phyloP scores from a whole-genome alignment of 129 eudicot genomes.

The Ambrosia artemisiifolia region DNA sequence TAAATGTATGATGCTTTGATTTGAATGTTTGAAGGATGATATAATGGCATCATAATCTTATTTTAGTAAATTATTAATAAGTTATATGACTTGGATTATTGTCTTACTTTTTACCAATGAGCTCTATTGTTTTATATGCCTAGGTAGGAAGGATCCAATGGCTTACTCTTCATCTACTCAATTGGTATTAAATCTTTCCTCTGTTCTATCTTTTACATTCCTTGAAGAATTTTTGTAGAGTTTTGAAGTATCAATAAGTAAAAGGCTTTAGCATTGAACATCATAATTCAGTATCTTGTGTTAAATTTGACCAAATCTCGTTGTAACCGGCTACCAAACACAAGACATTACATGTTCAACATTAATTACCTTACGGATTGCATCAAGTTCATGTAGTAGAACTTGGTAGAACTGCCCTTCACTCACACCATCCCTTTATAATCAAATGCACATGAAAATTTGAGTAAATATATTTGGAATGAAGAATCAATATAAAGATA shows the following conservation, averaged over 20 bases:
- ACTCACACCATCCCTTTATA: slow-evolving; percentile 86
- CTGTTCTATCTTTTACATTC: neutral
- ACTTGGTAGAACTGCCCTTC: slow-evolving; percentile 99
- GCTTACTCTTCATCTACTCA: slow-evolving; percentile 29
- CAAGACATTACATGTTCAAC: no score
- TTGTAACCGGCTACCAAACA: no score
- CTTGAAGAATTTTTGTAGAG: neutral
- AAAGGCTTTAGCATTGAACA: no score
- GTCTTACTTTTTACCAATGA: neutral
- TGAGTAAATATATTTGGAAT: neutral
- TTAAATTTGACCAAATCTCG: no score
- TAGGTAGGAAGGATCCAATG: slow-evolving; percentile 37
- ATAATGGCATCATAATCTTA: neutral
- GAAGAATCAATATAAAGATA: neutral
- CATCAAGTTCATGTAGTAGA: slow-evolving; percentile 86
- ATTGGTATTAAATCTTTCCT: slow-evolving; percentile 18
- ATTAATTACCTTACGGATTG: slow-evolving; percentile 71
- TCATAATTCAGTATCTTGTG: no score
- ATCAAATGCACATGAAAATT: neutral
- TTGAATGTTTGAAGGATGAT: neutral
- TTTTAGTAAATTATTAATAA: neutral
- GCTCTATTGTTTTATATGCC: slow-evolving; percentile 4
- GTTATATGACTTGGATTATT: neutral
- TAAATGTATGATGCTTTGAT: neutral
- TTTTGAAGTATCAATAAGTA: neutral